Evolutionary conservation across 805 yeast genomes (phyloP).

Genomic region (Metschnikowia proteae): DNA sequence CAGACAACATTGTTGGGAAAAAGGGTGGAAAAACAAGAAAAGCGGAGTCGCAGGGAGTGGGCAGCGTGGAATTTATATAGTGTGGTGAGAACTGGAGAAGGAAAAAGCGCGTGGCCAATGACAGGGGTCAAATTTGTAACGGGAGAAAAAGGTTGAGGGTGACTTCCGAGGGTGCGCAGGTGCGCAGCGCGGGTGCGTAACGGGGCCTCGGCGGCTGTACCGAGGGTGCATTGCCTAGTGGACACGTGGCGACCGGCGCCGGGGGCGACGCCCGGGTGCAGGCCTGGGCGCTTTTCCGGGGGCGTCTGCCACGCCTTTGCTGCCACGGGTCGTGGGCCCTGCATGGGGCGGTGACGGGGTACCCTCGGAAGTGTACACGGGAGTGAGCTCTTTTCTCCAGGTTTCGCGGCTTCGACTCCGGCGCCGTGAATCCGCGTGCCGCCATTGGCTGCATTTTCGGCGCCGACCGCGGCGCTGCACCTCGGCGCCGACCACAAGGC

Average conservation of each 20-base stretch:
- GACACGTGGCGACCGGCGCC: too few species aligned
- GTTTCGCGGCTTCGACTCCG: slow-evolving; percentile 21
- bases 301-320: too few species aligned
- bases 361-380: neutral
- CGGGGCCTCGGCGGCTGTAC: neutral
- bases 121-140: slow-evolving; percentile 22
- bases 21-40: slow-evolving; percentile 4
- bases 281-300: too few species aligned
- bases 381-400: slow-evolving; percentile 16
- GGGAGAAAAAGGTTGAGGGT: neutral
- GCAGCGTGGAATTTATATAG: slow-evolving; percentile 13
- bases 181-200: slow-evolving; percentile 10
- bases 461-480: slow-evolving; percentile 18
- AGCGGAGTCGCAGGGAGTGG: slow-evolving; percentile 2
- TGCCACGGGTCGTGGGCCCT: too few species aligned
- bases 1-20: slow-evolving; percentile 36
- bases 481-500: neutral
- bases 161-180: slow-evolving; percentile 14
- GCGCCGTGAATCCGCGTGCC: slow-evolving; percentile 15
- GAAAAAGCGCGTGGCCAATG: slow-evolving; percentile 21
- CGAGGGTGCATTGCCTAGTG: neutral
- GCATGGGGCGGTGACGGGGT: too few species aligned
- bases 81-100: slow-evolving; percentile 14
- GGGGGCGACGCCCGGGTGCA: too few species aligned
- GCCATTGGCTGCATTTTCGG: slow-evolving; percentile 23